phyloP scores from a whole-genome alignment of 176 grass and related monocot species.

The Lolium perenne region DNA sequence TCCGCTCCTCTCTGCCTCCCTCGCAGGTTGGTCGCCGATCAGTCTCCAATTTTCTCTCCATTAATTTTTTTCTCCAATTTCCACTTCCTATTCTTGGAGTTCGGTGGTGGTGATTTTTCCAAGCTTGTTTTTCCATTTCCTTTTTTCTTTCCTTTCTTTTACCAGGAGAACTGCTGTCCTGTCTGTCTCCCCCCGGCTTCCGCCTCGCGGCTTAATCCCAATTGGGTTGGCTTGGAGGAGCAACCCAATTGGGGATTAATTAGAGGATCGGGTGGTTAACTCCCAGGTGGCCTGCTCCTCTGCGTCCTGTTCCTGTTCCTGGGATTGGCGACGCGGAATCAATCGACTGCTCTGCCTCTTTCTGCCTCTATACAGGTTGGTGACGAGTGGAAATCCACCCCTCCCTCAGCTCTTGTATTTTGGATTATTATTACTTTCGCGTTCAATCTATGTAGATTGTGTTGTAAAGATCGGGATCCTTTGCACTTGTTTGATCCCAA shows the following conservation, averaged over 20 bases:
- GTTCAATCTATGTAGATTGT: constrained; percentile 35
- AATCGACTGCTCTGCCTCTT: not conserved
- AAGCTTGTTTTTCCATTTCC: constrained; percentile 25
- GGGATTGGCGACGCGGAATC: constrained; percentile 48
- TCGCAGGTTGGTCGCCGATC: constrained; percentile 56
- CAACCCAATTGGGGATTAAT: constrained; percentile 62
- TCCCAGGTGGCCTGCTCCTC: constrained; percentile 35
- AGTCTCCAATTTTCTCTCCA: constrained; percentile 46
- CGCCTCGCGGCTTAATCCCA: constrained; percentile 56
- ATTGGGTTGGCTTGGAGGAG: constrained; percentile 43
- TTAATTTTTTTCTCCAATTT: constrained; percentile 23
- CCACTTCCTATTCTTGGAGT: constrained; percentile 55
- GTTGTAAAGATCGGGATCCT: constrained; percentile 40
- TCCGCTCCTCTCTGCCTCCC: constrained; percentile 27
- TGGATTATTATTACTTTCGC: constrained; percentile 30
- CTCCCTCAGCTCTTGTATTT: constrained; percentile 36
- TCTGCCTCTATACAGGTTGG: constrained; percentile 38
- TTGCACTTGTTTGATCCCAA: constrained; percentile 30
- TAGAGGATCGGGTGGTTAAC: constrained; percentile 37
- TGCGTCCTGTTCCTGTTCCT: constrained; percentile 24
- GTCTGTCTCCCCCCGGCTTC: constrained; percentile 39
- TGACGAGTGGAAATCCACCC: constrained; percentile 32
- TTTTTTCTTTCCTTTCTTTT: constrained; percentile 28
- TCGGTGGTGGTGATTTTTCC: constrained; percentile 46
- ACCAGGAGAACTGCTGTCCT: constrained; percentile 54